phyloP scores from a whole-genome alignment of 2,329 filamentous ascomycete species.

The Verticillium dahliae region DNA sequence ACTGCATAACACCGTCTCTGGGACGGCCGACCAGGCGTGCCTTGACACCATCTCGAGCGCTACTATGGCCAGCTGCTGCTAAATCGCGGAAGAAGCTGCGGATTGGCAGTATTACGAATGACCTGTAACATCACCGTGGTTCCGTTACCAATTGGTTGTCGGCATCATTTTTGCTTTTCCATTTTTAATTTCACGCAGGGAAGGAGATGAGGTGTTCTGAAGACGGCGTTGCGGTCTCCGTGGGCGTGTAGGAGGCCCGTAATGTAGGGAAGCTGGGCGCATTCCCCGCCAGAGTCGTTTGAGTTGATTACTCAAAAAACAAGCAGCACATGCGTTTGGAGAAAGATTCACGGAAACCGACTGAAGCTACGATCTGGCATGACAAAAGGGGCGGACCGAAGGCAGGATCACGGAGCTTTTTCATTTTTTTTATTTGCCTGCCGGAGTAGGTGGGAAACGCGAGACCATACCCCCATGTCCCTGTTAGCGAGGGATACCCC shows the following conservation, averaged over 20 bases:
- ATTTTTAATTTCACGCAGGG: neutral
- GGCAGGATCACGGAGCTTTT: neutral
- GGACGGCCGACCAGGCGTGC: neutral
- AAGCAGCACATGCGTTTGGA: neutral
- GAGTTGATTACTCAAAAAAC: neutral
- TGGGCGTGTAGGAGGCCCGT: neutral
- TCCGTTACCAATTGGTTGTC: neutral
- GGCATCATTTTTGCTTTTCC: neutral
- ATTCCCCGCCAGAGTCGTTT: neutral
- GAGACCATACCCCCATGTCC: neutral
- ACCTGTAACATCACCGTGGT: neutral
- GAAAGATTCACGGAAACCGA: neutral
- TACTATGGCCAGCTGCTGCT: neutral
- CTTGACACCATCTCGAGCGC: neutral
- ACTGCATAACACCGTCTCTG: neutral
- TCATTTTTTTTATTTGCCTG: neutral
- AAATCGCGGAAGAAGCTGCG: neutral
- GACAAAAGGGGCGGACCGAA: neutral
- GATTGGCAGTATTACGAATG: neutral
- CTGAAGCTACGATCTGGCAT: neutral
- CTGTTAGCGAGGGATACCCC: conserved; percentile 6
- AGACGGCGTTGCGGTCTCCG: neutral
- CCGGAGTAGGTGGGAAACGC: conserved; percentile 7
- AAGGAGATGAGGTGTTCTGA: neutral
- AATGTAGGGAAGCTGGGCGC: neutral